A percentile compares a stretch with the other conserved stretches of the same genome.
Conservation (phyloP, 495 filamentous ascomycete species). For the Aspergillus panamensis region DNA sequence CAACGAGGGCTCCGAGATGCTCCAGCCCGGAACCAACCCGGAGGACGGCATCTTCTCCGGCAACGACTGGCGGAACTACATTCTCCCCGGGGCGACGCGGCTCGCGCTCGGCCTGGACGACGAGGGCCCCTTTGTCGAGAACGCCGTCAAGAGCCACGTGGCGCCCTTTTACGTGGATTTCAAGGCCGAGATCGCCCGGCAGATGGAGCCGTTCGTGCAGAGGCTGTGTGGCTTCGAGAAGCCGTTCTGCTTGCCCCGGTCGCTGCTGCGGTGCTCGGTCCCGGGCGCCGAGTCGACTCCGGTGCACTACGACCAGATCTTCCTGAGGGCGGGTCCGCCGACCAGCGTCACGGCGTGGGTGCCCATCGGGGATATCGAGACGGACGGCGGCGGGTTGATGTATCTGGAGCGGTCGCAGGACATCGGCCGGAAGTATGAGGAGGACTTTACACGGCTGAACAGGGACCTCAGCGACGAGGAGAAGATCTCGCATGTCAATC, state of each 20-base stretch:
- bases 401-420: slow-evolving; percentile 53
- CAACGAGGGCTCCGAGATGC: slow-evolving; percentile 65
- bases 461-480: slow-evolving; percentile 42
- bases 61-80: no score
- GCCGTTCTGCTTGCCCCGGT: slow-evolving; percentile 45
- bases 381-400: slow-evolving; percentile 58
- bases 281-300: slow-evolving; percentile 57
- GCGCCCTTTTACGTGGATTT: slow-evolving; percentile 53
- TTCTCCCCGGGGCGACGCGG: no score
- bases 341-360: slow-evolving; percentile 62
- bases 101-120: slow-evolving; percentile 54
- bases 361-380: slow-evolving; percentile 56
- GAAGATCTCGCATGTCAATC: slow-evolving; percentile 51
- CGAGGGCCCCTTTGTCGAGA: no score
- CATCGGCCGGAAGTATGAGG: slow-evolving; percentile 41
- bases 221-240: slow-evolving; percentile 54
- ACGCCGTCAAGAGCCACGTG: slow-evolving; percentile 45
- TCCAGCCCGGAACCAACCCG: slow-evolving; percentile 42
- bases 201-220: slow-evolving; percentile 57
- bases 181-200: no score
- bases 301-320: slow-evolving; percentile 66
- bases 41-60: slow-evolving; percentile 56
- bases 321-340: slow-evolving; percentile 54
- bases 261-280: slow-evolving; percentile 55
- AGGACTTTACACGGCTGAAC: slow-evolving; percentile 45